Base-by-base conservation (phyloP, 169 alveolate species). In the Babesia caballi region DNA sequence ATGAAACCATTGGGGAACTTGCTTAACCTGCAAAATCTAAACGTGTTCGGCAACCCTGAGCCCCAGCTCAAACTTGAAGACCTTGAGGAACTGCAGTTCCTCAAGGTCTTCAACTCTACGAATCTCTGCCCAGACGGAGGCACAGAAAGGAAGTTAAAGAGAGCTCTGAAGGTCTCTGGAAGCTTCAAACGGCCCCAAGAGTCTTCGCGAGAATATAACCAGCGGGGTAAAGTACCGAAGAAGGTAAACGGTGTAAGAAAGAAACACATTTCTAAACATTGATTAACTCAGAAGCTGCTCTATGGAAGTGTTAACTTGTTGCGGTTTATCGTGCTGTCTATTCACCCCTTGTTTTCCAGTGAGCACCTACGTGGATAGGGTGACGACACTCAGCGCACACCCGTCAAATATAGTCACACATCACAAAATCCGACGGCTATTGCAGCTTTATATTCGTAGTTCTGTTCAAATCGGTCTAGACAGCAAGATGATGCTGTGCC, bases 11-110 rank as follows among this genome's bases (percentile, higher is more conserved):
- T 77, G 35, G 40, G 21, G 11, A 59, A 66, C 30, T 49, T 66
- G 11, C 33, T 8, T 23, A 77, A 77, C 30, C 61, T 77, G 47
- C 67, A 57, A 44, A 66, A 77, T 30, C 40, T 77, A 27, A 77
- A 77, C 67, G 40, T 67, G 9, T 30, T 69, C 33, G 80, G 80
- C 21, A 77, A 77, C 60, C 71, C 66, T 15, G 56, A 33, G 41
- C 59, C 73, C 6, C 52, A 61, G 23, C 52, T 54, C 27, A 30
- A 35, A 19, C 57, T 58, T 4, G 60, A 56, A 44, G 74, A 49
- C 33, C 6, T 66, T 3, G 21, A 19, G 27, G 36, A 27, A 4
- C 23, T 67, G 27, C 65, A 15, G 33, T 65, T 38, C 33, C 58
- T 77, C 25, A 66, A 53, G 15, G 67, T 66, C 9, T 68, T 51